Base-by-base conservation (phyloP, 768 basidiomycete genomes). In the Tulasnella sp. region DNA sequence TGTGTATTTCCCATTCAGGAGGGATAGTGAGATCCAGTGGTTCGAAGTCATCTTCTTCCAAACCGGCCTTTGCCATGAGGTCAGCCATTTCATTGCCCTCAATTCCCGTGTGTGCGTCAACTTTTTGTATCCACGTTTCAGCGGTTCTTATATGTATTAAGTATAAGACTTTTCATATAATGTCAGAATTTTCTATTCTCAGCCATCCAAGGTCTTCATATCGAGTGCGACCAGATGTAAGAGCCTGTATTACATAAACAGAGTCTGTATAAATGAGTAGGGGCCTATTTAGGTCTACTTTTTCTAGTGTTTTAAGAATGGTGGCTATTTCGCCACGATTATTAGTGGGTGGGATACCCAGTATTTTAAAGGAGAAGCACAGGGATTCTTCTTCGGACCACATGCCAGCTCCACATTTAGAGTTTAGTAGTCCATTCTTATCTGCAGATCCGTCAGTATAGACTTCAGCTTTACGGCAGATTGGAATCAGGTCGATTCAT, bases 151-250 rank as follows among this genome's bases (percentile, higher is more conserved):
- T 17, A 12, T 39, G 39, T 23, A 54, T 40, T 6, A 29, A 17
- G 35, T 54, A 42, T 8, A 43, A 5, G n/a, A 32, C 52, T 54
- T 39, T 39, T 23, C 34, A 17, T 14, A 54, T 25, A 2, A 54
- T n/a, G 41, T 54, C 52, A 6, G 21, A 25, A 43, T 54, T 54
- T 3, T 35, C 12, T 29, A 42, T 37, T 5, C 34, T 32, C 3
- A 42, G 52, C 35, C 40, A 54, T 42, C 52, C 52, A 17, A 40
- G 21, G 34, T 54, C 52, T 43, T 54, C 52, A 23, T 29, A 21
- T 54, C 27, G 39, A 27, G 6, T 9, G 15, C 27, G 25, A 6
- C 41, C 41, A 5, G 12, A 35, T 5, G 39, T 29, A 19, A 54
- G 27, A 2, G 17, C 35, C 2, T 54, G 27, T 2, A 40, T 25